Conservation (phyloP, 73 alveolate genomes). For the Paramecium sexaurelia region DNA sequence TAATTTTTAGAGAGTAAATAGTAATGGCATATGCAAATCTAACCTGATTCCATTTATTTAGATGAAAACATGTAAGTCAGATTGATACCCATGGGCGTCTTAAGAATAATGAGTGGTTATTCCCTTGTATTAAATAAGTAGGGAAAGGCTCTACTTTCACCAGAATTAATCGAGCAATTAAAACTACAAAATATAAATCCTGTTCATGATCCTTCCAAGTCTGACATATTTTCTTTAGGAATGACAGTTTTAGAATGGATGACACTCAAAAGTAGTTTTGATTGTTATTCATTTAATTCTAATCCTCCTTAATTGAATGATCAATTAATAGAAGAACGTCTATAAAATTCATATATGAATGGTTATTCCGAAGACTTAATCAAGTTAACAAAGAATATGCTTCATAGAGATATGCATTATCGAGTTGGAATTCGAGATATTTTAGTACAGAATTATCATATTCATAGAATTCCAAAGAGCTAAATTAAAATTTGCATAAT, state of each 20-base stretch:
- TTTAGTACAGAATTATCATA: neutral
- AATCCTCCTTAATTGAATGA: neutral
- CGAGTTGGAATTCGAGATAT: neutral
- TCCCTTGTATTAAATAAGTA: neutral
- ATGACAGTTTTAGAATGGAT: slow-evolving; percentile 21
- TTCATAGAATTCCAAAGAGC: neutral
- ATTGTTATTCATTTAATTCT: neutral
- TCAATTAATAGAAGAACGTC: neutral
- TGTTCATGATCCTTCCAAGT: neutral
- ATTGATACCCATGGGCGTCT: neutral
- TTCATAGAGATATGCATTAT: neutral
- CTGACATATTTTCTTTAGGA: slow-evolving; percentile 38
- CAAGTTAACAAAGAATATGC: neutral
- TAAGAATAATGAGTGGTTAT: slow-evolving; percentile 32
- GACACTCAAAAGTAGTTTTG: slow-evolving; percentile 37
- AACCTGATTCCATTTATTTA: neutral
- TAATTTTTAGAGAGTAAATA: neutral
- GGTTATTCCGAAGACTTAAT: slow-evolving; percentile 36
- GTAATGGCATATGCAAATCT: neutral
- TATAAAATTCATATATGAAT: neutral
- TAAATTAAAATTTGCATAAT: neutral
- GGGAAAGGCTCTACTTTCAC: slow-evolving; percentile 12
- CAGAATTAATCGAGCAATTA: slow-evolving; percentile 8
- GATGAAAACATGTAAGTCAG: neutral
- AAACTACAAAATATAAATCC: neutral